Base-by-base conservation (phyloP, 1,284 basidiomycete species). In the Heterobasidion parviporum region DNA sequence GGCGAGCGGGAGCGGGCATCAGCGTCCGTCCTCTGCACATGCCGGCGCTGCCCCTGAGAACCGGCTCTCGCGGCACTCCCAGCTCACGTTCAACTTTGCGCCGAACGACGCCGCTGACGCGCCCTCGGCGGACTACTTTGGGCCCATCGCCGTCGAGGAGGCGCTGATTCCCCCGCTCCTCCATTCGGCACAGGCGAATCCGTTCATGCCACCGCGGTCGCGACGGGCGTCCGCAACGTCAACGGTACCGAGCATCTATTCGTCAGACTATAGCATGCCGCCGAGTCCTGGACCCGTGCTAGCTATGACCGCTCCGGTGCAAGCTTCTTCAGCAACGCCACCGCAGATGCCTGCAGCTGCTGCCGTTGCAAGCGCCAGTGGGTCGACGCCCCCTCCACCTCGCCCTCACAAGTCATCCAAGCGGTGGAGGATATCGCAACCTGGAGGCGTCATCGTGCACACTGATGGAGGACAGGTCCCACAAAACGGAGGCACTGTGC, bases 401-500 rank as follows among this genome's bases (percentile, higher is more conserved):
- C 46, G 51, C 12, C 38, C 54, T 5, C 48, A 60, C 35, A 60
- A n/a, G 26, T 46, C 48, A 32, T 9, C 18, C 43, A 20, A 18
- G 43, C 45, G 44, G 16, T 3, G 10, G 33, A 43, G 34, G 32
- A 9, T 12, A 3, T 32, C 53, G 5, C 50, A 38, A n/a, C 47
- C 47, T 6, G 38, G 50, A 18, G 45, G 33, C 3, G 44, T 50
- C 36, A 8, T 59, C 10, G 44, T 45, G 6, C 56, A 57, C 52
- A 53, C 16, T n/a, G 48, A 53, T 33, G 53, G 50, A 47, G 50
- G 53, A 8, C 47, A 36, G 12, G 35, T 55, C 14, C 55, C 48
- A 20, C 15, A 6, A 33, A 55, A 43, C 47, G 16, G n/a, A 6
- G 38, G 34, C 12, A 46, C 50, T 14, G 41, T 53, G 36, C 43